Conservation (phyloP, 495 filamentous ascomycete species). For the Evernia prunastri region DNA sequence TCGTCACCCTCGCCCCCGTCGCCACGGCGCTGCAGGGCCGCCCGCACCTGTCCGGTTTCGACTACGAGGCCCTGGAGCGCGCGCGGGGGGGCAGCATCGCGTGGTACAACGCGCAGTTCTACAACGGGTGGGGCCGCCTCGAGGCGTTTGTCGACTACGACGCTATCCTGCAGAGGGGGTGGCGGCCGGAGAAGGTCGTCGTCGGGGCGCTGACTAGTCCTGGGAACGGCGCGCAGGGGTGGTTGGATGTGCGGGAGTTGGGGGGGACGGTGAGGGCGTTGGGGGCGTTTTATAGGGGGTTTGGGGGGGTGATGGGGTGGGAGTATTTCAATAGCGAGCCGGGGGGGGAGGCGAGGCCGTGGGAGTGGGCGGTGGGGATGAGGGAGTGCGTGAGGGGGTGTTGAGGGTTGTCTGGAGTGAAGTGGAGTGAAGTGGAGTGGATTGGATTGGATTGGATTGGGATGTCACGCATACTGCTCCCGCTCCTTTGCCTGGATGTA, state of each 20-base stretch:
- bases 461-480: background rate
- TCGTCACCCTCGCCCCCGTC: constrained; percentile 75
- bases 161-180: constrained; percentile 55
- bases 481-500: background rate
- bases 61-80: constrained; percentile 59
- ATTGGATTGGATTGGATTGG: background rate
- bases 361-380: constrained; percentile 64
- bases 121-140: constrained; percentile 70
- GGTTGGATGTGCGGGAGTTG: constrained; percentile 45
- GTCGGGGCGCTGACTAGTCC: constrained; percentile 67
- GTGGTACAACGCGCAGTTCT: constrained; percentile 85
- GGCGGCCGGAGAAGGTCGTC: constrained; percentile 59
- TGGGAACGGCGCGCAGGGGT: constrained; percentile 58
- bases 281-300: constrained; percentile 50
- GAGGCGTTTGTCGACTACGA: constrained; percentile 55
- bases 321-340: constrained; percentile 60
- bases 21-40: constrained; percentile 58
- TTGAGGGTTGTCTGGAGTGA: too few species aligned
- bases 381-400: constrained; percentile 9
- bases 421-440: too few species aligned
- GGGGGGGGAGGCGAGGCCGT: constrained; percentile 52
- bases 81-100: constrained; percentile 57
- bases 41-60: constrained; percentile 66
- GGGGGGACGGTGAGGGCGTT: constrained; percentile 40
- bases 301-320: constrained; percentile 83